Evolutionary conservation across 2,329 filamentous ascomycete genomes (phyloP).

Genomic region (Epichloe aotearoae): DNA sequence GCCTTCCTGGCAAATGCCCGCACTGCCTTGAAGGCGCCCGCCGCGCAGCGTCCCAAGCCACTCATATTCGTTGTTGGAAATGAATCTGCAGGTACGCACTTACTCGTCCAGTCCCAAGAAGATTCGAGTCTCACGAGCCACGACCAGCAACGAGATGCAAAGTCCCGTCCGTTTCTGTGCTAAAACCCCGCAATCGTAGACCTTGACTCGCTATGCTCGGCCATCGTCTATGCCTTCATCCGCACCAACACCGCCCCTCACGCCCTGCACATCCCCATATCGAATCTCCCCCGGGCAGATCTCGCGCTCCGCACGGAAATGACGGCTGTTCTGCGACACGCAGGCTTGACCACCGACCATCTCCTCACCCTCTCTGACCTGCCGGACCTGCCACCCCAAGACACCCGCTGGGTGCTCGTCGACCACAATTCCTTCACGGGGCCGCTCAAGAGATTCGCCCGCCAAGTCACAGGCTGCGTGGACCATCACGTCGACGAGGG

Average conservation of each 20-base stretch:
- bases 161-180: no score
- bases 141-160: no score
- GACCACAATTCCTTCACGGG: slow-evolving; percentile 69
- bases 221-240: slow-evolving; percentile 62
- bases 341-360: slow-evolving; percentile 44
- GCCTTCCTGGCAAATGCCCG: slow-evolving; percentile 39
- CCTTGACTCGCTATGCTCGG: slow-evolving; percentile 66
- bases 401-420: slow-evolving; percentile 59
- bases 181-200: slow-evolving; percentile 32
- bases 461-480: slow-evolving; percentile 49
- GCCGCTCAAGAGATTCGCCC: slow-evolving; percentile 36
- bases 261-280: slow-evolving; percentile 55
- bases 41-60: slow-evolving; percentile 30
- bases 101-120: neutral
- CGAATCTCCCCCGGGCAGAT: slow-evolving; percentile 56
- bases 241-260: slow-evolving; percentile 44
- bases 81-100: slow-evolving; percentile 44
- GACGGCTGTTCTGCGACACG: slow-evolving; percentile 46
- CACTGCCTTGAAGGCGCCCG: slow-evolving; percentile 29
- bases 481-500: slow-evolving; percentile 71
- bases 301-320: slow-evolving; percentile 63
- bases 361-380: slow-evolving; percentile 49
- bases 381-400: slow-evolving; percentile 33
- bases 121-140: no score
- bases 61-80: slow-evolving; percentile 54